These are phyloP conservation scores for Scheffersomyces titani DNA, from an alignment of 1,139 yeast species.

Conservation along the genomic window DNA sequence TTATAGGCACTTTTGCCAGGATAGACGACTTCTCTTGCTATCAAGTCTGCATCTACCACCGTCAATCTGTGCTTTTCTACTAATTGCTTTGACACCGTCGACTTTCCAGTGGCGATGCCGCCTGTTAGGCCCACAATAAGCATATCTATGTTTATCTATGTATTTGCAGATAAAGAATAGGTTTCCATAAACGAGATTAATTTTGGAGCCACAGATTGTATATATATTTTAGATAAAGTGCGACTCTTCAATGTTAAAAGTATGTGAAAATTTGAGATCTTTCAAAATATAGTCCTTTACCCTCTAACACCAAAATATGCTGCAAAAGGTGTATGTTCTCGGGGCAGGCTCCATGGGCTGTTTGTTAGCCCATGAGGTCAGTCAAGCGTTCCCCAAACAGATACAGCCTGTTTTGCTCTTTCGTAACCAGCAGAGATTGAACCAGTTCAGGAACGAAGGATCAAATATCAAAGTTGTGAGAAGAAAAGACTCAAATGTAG, in stretches of 20 bases:
- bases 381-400: conserved; percentile 25
- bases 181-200: no score
- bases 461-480: conserved; percentile 32
- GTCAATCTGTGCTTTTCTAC: conserved; percentile 53
- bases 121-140: conserved; percentile 92
- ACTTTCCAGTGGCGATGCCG: conserved; percentile 94
- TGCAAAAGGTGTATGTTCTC: conserved; percentile 33
- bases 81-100: conserved; percentile 75
- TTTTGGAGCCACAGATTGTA: not conserved
- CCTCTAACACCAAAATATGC: not conserved
- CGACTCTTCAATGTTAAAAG: not conserved
- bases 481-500: conserved; percentile 16
- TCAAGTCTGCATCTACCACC: conserved; percentile 84
- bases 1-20: conserved; percentile 77
- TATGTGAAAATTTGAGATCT: not conserved
- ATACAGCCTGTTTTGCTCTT: conserved; percentile 41
- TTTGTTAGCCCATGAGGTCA: conserved; percentile 40
- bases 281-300: not conserved
- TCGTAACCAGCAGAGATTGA: conserved; percentile 36
- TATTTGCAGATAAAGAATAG: not conserved
- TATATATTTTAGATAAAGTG: not conserved
- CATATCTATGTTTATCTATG: conserved; percentile 43
- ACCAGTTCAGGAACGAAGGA: conserved; percentile 39
- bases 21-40: conserved; percentile 81
- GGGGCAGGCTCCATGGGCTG: conserved; percentile 52